Evolutionary conservation across 352 stramenopile species (phyloP), one percentile per base, ranked within the genome.

Genomic region (Pythium rhizo-oryzae): DNA sequence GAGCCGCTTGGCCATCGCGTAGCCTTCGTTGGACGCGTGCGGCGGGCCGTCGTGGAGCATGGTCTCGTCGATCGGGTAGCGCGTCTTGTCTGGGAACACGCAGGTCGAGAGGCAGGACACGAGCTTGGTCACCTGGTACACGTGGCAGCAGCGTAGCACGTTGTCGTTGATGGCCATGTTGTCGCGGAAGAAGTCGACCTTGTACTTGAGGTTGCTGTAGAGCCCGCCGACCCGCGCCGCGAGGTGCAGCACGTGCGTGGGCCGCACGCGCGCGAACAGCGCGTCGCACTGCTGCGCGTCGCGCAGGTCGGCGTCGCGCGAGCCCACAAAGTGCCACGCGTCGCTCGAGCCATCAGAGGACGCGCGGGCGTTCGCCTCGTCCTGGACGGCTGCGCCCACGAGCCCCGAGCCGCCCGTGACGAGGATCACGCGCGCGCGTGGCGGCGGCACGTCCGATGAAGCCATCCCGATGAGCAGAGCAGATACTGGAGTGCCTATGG

Each of bases 91-190:
- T 1, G 98, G 98, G 81, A 99, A 99, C 70, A 99, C 97, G 76
- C 97, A 99, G 23, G 98, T 99, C 43, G 93, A 99, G 33, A 99
- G 84, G 73, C 97, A 99, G 64, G 93, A 99, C 23, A 99, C 96
- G 56, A 99, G 84, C 82, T 99, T 98, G n/a, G 75, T 59, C n/a
- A 98, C 91, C 25, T 65, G 43, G 59, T 86, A 92, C 9, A 83
- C 69, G 51, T 96, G 84, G 70, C 93, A 98, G 80, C 90, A 97
- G 71, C 98, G 94, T 84, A 99, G 97, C 51, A 99, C 96, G 54
- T 98, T 98, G 84, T 99, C 97, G 76, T 99, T 99, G 66, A 99
- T 99, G 44, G 98, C 81, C 72, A 99, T 97, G 79, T 99, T 99
- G 69, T 99, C 93, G 41, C 97, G 90, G 78, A 98, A 99, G 71